Percentiles rank a stretch among this genome's conserved stretches.
Conservation (phyloP, 345 rosid genomes). For the Abelmoschus esculentus region DNA sequence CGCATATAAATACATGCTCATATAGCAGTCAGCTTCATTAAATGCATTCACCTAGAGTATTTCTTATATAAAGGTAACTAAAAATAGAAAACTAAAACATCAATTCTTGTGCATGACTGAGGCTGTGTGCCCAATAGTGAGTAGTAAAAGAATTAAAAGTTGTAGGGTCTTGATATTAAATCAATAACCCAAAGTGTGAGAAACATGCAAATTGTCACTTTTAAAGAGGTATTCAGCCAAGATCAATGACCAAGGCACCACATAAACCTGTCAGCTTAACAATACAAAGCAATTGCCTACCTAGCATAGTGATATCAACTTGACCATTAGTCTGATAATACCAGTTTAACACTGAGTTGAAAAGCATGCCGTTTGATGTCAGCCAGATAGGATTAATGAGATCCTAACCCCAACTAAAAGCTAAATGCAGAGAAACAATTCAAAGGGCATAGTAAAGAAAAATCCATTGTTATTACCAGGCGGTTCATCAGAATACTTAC, state of each 20-base stretch:
- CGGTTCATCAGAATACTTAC: slow-evolving; percentile 41
- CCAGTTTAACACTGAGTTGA: slow-evolving; percentile 4
- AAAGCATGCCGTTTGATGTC: neutral
- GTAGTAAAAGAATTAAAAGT: neutral
- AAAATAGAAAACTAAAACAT: neutral
- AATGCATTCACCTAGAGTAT: neutral
- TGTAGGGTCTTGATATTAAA: neutral
- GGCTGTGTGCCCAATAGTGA: neutral
- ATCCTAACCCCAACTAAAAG: neutral
- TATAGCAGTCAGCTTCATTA: neutral
- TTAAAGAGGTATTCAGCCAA: neutral
- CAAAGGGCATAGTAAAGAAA: neutral
- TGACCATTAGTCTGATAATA: neutral
- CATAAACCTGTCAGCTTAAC: neutral
- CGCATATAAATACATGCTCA: neutral
- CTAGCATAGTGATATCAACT: neutral
- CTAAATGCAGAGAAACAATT: slow-evolving; percentile 7
- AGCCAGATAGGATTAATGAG: neutral
- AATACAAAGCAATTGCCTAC: neutral
- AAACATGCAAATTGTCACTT: slow-evolving; percentile 1
- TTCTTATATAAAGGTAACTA: neutral
- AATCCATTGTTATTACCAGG: neutral
- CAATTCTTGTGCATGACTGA: neutral
- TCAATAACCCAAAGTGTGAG: neutral
- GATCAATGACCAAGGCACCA: neutral